Percentiles rank a stretch among this genome's conserved stretches.
phyloP scores from a whole-genome alignment of 1,284 basidiomycete genomes.

The Cryptococcus sp. region DNA sequence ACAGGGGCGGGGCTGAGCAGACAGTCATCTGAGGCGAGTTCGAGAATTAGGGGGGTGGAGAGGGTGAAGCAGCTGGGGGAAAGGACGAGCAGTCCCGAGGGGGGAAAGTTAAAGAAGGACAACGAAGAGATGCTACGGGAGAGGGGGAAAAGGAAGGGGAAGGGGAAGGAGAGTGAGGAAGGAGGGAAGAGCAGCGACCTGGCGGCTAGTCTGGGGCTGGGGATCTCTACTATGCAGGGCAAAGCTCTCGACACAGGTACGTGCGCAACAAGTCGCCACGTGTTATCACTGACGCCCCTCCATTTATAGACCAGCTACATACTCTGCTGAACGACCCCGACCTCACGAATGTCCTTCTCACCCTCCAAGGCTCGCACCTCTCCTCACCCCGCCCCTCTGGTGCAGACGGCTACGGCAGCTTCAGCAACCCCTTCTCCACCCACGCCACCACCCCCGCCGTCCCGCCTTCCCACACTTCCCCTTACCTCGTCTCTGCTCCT shows the following conservation, averaged over 20 bases:
- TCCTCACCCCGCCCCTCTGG: conserved; percentile 8
- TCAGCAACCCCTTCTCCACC: conserved; percentile 8
- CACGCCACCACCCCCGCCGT: conserved; percentile 5
- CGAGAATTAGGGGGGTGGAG: not conserved
- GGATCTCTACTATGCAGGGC: conserved; percentile 13
- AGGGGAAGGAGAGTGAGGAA: conserved; percentile 23
- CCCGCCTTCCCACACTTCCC: conserved; percentile 12
- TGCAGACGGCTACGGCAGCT: conserved; percentile 1
- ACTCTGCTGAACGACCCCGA: conserved; percentile 38
- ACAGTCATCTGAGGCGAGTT: not conserved
- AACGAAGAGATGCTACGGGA: not conserved
- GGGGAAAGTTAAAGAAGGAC: not conserved
- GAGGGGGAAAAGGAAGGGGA: not conserved
- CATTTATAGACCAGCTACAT: conserved; percentile 38
- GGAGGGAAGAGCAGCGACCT: conserved; percentile 14
- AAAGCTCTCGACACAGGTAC: conserved; percentile 30
- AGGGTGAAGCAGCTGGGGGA: conserved; percentile 2
- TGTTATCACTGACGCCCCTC: not conserved
- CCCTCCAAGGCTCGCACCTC: conserved; percentile 21
- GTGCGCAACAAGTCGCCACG: conserved; percentile 2
- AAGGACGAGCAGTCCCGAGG: conserved; percentile 15
- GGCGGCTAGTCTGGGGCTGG: conserved; percentile 36
- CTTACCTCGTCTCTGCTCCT: conserved; percentile 40
- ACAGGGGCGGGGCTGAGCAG: not conserved
- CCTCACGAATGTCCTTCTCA: conserved; percentile 35